Conservation (phyloP, 2,329 filamentous ascomycete species). For the Fusarium sp. region DNA sequence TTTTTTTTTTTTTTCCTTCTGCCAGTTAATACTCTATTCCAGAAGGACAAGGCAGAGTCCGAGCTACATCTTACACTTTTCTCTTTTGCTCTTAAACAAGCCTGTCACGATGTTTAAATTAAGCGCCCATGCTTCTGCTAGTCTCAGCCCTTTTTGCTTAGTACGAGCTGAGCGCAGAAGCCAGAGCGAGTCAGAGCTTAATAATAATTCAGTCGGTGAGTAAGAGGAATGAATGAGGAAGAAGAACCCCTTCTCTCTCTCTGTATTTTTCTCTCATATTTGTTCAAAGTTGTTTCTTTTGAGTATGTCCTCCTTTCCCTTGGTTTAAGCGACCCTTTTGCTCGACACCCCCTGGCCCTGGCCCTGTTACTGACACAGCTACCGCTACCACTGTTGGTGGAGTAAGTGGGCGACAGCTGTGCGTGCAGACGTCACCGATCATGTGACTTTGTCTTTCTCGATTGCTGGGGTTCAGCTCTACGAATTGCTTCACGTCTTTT, state of each 20-base stretch:
- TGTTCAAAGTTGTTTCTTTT: background rate
- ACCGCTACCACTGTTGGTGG: conserved; percentile 26
- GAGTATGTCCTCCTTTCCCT: conserved; percentile 1
- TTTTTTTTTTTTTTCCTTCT: background rate
- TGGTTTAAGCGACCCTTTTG: background rate
- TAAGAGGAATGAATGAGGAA: background rate
- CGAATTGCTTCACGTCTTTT: background rate
- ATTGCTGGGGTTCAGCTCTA: conserved; percentile 2
- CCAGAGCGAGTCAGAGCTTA: conserved; percentile 1
- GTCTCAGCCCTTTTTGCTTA: conserved; percentile 18
- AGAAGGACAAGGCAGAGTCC: conserved; percentile 21
- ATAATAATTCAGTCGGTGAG: conserved; percentile 22
- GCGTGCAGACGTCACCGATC: conserved; percentile 44
- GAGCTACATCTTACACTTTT: background rate
- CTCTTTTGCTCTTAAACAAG: background rate
- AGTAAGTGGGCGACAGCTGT: conserved; percentile 41
- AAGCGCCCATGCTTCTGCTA: conserved; percentile 25
- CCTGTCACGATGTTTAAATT: conserved; percentile 10
- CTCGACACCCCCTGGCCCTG: conserved; percentile 12
- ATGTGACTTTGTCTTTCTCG: conserved; percentile 38
- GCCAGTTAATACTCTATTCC: background rate
- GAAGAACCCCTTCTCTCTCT: background rate
- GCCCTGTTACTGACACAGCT: conserved; percentile 7
- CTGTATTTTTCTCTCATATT: background rate
- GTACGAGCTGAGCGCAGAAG: conserved; percentile 14